These are phyloP conservation scores for Parsonsia alboflavescens DNA, from an alignment of 257 asterid genomes.

Conservation along the genomic window DNA sequence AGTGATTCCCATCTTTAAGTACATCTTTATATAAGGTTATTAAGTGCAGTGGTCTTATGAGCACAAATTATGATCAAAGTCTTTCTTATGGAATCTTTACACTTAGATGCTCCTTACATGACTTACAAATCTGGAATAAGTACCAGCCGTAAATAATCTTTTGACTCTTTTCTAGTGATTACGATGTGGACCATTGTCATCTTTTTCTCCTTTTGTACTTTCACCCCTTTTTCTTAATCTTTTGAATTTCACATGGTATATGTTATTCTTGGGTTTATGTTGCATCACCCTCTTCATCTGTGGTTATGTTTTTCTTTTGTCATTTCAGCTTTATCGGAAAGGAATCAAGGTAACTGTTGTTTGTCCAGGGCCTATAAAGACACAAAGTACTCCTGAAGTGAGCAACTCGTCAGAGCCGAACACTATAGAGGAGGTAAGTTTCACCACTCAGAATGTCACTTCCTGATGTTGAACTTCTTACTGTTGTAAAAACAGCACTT, in stretches of 20 bases:
- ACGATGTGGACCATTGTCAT: constrained; percentile 2
- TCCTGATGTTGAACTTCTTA: background rate
- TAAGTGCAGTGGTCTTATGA: too few species aligned
- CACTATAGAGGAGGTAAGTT: constrained; percentile 66
- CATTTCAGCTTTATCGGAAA: constrained; percentile 62
- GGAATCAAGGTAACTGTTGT: constrained; percentile 94
- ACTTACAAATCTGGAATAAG: too few species aligned
- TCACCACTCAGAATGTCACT: background rate
- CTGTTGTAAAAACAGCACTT: background rate
- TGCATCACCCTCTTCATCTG: constrained; percentile 7
- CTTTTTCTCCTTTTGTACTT: background rate
- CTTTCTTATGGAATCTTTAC: too few species aligned
- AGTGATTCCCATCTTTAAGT: too few species aligned
- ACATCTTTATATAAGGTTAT: too few species aligned
- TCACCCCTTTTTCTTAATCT: too few species aligned
- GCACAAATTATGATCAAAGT: too few species aligned
- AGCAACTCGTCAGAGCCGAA: constrained; percentile 40
- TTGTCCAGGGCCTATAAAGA: constrained; percentile 88
- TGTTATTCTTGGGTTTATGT: constrained; percentile 4
- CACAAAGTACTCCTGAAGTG: constrained; percentile 50
- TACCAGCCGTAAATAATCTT: background rate
- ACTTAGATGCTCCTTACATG: too few species aligned
- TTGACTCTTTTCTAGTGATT: background rate
- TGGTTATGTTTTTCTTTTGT: constrained; percentile 10
- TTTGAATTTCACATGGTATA: background rate